phyloP scores from a whole-genome alignment of 1,284 basidiomycete genomes.

The Irpex sp. region DNA sequence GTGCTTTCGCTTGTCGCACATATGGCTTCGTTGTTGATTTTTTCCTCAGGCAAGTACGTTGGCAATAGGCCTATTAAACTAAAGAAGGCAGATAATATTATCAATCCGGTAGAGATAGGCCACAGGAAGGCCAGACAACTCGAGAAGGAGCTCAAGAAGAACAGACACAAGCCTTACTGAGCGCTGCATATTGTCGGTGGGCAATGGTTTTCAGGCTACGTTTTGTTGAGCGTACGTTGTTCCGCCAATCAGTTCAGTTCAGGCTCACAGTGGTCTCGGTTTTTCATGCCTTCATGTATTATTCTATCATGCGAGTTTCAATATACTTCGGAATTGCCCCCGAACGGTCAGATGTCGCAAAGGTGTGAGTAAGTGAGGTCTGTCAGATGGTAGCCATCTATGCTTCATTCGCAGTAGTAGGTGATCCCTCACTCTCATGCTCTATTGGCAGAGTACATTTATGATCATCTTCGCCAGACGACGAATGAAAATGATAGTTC shows the following conservation, averaged over 20 bases:
- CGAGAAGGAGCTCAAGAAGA: slow-evolving; percentile 79
- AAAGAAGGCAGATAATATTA: slow-evolving; percentile 81
- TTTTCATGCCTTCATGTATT: not conserved
- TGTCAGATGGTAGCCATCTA: no score
- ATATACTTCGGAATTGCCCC: not conserved
- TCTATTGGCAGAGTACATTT: no score
- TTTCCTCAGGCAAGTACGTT: slow-evolving; percentile 98
- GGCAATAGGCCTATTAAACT: slow-evolving; percentile 92
- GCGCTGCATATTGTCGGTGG: not conserved
- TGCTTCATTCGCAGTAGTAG: no score
- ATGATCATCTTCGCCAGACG: no score
- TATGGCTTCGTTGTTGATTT: not conserved
- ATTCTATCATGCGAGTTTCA: not conserved
- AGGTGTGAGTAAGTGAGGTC: not conserved
- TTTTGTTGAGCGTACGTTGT: slow-evolving; percentile 13
- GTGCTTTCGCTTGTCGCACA: not conserved
- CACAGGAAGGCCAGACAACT: slow-evolving; percentile 82
- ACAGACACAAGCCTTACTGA: slow-evolving; percentile 69
- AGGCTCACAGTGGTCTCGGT: slow-evolving; percentile 13
- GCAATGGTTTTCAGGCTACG: not conserved
- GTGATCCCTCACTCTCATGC: no score
- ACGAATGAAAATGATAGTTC: no score
- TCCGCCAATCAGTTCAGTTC: slow-evolving; percentile 3
- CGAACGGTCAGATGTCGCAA: not conserved
- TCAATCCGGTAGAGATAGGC: slow-evolving; percentile 90